Evolutionary conservation across 202 grass and related monocot genomes (phyloP), one percentile per base, ranked within the genome.

Genomic region (Panicum hallii): DNA sequence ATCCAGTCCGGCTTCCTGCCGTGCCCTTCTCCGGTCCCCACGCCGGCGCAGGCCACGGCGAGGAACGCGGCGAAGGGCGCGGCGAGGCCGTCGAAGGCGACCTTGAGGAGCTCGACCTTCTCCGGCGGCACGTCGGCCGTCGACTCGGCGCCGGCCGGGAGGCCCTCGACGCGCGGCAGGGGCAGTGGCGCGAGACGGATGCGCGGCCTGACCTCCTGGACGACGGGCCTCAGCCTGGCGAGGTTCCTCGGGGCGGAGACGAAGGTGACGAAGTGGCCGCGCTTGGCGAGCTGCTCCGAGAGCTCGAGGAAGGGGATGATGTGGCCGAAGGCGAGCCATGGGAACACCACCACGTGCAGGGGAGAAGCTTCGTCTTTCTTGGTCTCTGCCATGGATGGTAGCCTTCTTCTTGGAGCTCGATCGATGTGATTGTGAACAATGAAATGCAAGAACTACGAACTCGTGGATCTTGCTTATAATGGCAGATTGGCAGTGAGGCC

Each of bases 281-380:
- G 75, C 63, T 36, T 46, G 9, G 87, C 90, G 26, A 92, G 66
- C 41, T 55, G 87, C 78, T 85, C 81, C 70, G 87, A 60, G 44
- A 92, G 78, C 63, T 90, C 84, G 46, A 85, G 67, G 80, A 90
- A 92, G 1, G 90, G 90, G 60, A 89, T 50, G 41, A 92, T 65
- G 63, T 92, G 90, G 30, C 90, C 90, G 62, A 92, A 68, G 49
- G 83, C 90, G 15, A 87, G 74, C 90, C 90, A 92, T 83, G 83
- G 86, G 74, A 92, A 72, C 73, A 86, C 52, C 56, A 85, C 90
- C 16, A 92, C 72, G 23, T 83, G 90, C 19, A 56, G 7, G 11
- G 55, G 46, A 6, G 63, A 5, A 26, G 63, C 0, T 9, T 10
- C 14, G 14, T 57, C 60, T 44, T 44, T 6, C 40, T 69, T 69